Evolutionary conservation across 1,284 basidiomycete genomes (phyloP).

Genomic region (Ganoderma boninense): DNA sequence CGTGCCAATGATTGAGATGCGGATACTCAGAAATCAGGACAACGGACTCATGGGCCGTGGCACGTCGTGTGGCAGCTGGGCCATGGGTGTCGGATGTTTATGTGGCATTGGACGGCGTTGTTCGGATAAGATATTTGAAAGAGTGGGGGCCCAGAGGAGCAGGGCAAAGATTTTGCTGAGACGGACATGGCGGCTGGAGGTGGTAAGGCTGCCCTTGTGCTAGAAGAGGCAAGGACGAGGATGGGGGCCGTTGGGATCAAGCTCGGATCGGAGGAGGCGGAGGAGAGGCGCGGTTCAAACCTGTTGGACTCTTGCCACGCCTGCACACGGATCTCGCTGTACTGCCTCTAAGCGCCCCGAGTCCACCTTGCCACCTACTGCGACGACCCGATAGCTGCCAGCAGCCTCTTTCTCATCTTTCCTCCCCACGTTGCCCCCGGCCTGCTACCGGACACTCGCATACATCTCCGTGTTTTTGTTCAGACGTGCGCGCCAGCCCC

Average conservation of each 20-base stretch:
- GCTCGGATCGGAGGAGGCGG: background rate
- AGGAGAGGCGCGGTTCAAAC: slow-evolving; percentile 3
- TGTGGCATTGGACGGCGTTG: slow-evolving; percentile 12
- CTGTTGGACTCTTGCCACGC: background rate
- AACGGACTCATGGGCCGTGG: background rate
- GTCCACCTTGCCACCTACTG: slow-evolving; percentile 7
- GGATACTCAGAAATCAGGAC: slow-evolving; percentile 4
- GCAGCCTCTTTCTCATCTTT: slow-evolving; percentile 6
- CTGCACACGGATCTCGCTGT: background rate
- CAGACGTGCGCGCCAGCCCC: slow-evolving; percentile 6
- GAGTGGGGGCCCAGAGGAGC: background rate
- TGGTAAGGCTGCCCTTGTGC: background rate
- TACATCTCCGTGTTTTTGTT: background rate
- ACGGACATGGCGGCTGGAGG: background rate
- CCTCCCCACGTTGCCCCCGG: slow-evolving; percentile 11
- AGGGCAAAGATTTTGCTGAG: background rate
- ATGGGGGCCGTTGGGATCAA: background rate
- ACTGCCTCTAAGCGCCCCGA: slow-evolving; percentile 4
- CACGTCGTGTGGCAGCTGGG: background rate
- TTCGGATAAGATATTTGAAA: slow-evolving; percentile 9
- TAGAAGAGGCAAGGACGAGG: background rate
- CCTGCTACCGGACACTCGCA: background rate
- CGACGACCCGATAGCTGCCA: slow-evolving; percentile 4
- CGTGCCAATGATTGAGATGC: slow-evolving; percentile 6
- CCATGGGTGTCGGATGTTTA: slow-evolving; percentile 7